Evolutionary conservation across 768 basidiomycete species (phyloP).

Genomic region (Cystofilobasidium bisporidii): DNA sequence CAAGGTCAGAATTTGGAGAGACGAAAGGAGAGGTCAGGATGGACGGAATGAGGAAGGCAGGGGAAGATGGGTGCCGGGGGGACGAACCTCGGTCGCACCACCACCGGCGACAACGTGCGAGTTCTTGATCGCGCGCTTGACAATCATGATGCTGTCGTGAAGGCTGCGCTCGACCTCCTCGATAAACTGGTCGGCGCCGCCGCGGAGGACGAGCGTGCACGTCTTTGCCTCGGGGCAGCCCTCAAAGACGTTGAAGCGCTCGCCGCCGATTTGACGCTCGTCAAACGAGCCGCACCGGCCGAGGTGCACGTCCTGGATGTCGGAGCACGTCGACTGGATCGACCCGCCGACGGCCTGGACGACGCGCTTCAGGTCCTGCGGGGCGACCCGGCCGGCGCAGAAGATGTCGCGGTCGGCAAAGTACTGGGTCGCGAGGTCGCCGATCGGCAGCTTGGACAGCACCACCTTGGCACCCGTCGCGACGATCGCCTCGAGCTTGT

Average conservation of each 20-base stretch:
- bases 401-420: slow-evolving; percentile 98
- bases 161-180: slow-evolving; percentile 95
- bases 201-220: slow-evolving; percentile 84
- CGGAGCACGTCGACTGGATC: slow-evolving; percentile 88
- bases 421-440: slow-evolving; percentile 97
- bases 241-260: slow-evolving; percentile 91
- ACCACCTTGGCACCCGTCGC: slow-evolving; percentile 96
- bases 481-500: slow-evolving; percentile 89
- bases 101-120: slow-evolving; percentile 96
- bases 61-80: not conserved
- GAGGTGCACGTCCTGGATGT: slow-evolving; percentile 78
- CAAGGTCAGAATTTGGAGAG: too few relatives aligned
- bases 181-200: slow-evolving; percentile 97
- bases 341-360: slow-evolving; percentile 93
- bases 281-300: slow-evolving; percentile 89
- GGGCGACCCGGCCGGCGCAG: slow-evolving; percentile 90
- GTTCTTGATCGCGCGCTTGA: slow-evolving; percentile 89
- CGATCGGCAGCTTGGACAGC: slow-evolving; percentile 93
- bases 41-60: not conserved
- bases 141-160: slow-evolving; percentile 99
- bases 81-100: slow-evolving; percentile 78
- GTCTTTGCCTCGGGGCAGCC: slow-evolving; percentile 89
- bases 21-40: not conserved
- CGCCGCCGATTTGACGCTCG: slow-evolving; percentile 91
- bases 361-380: slow-evolving; percentile 81